phyloP scores from a whole-genome alignment of 441 rosid genomes.

The Erysimum pusillum region DNA sequence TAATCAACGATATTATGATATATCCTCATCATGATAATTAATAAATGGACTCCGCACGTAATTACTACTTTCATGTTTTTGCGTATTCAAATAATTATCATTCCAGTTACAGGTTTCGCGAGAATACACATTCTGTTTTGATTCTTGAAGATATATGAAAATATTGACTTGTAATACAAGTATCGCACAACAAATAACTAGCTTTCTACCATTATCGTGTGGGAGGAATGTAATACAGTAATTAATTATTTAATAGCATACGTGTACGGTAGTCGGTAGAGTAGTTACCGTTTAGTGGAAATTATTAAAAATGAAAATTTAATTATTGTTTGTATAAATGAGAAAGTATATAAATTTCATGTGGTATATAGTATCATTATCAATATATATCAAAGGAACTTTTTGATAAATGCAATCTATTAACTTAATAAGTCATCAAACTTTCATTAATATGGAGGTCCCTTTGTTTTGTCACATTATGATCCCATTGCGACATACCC shows the following conservation, averaged over 20 bases:
- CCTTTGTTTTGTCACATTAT: constrained; percentile 10
- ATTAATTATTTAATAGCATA: constrained; percentile 7
- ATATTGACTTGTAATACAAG: background rate
- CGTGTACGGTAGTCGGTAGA: constrained; percentile 16
- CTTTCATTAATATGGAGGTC: constrained; percentile 9
- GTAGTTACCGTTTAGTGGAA: background rate
- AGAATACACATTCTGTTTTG: background rate
- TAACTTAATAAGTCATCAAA: background rate
- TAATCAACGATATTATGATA: background rate
- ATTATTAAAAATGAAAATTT: background rate
- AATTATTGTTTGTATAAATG: no score
- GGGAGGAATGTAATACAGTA: constrained; percentile 2
- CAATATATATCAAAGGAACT: background rate
- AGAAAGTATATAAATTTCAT: background rate
- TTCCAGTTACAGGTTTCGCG: background rate
- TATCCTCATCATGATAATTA: background rate
- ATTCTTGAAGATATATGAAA: background rate
- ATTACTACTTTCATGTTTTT: background rate
- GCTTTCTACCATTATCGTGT: background rate
- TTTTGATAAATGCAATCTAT: background rate
- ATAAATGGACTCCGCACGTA: background rate
- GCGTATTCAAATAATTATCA: background rate
- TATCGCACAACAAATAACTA: background rate
- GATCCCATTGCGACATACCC: constrained; percentile 22
- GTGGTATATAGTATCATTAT: background rate